These are phyloP conservation scores for Poa annua DNA, from an alignment of 176 grass and related monocot genomes.

Conservation along the genomic window DNA sequence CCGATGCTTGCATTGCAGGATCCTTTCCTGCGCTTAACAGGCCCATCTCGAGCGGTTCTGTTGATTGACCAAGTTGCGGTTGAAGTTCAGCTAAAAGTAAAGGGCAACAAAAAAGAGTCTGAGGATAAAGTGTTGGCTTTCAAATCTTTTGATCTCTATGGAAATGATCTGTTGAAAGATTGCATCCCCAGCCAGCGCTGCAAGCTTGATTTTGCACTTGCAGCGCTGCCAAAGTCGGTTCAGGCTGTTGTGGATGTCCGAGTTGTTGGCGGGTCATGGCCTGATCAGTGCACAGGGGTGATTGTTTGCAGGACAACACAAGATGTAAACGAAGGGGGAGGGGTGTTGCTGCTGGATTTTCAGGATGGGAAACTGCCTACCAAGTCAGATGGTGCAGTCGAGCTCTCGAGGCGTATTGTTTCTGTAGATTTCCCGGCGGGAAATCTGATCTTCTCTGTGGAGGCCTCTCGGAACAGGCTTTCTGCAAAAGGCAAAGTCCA, in stretches of 20 bases:
- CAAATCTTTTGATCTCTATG: background rate
- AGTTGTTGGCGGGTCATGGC: background rate
- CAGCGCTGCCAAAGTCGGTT: background rate
- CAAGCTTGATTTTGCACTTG: background rate
- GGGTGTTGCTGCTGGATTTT: conserved; percentile 8
- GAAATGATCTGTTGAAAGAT: background rate
- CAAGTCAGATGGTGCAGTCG: background rate
- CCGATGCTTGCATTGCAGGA: conserved; percentile 1
- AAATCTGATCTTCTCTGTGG: background rate
- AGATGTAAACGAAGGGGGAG: background rate
- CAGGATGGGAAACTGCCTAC: background rate
- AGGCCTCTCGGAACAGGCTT: background rate
- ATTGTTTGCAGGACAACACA: background rate
- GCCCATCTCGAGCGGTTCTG: background rate
- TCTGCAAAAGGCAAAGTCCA: background rate
- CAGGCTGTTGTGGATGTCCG: background rate
- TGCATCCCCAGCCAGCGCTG: background rate
- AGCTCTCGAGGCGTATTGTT: background rate
- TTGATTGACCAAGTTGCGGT: background rate
- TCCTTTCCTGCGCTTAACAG: conserved; percentile 10
- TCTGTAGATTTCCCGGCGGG: background rate
- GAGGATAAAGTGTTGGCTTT: background rate
- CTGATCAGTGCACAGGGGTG: background rate
- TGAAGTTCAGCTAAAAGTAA: conserved; percentile 7
- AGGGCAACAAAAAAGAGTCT: background rate